phyloP scores from a whole-genome alignment of 108 stramenopile species.

The Schizochytrium sp. region DNA sequence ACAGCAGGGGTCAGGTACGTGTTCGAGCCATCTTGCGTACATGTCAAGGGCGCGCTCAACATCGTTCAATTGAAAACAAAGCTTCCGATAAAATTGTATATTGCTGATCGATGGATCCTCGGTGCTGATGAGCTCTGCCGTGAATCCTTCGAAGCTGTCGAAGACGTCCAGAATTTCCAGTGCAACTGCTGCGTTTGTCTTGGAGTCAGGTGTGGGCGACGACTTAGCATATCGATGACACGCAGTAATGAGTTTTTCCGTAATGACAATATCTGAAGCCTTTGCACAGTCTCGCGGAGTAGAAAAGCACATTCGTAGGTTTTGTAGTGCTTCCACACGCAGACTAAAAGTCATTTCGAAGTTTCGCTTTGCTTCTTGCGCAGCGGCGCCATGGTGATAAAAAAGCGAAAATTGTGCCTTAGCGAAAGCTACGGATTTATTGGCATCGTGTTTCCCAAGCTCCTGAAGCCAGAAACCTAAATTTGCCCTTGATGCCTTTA shows the following conservation, averaged over 20 bases:
- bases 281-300: background rate
- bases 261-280: background rate
- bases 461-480: background rate
- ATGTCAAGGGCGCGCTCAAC: background rate
- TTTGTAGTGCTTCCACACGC: background rate
- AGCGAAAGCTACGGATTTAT: background rate
- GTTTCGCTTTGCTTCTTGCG: background rate
- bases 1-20: background rate
- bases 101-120: background rate
- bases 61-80: background rate
- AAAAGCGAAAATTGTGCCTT: conserved; percentile 11
- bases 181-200: no score
- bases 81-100: background rate
- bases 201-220: background rate
- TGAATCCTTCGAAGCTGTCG: background rate
- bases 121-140: background rate
- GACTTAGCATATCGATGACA: background rate
- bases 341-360: background rate
- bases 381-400: conserved; percentile 8
- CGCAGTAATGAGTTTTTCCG: background rate
- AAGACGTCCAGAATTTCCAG: background rate
- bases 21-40: background rate
- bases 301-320: background rate
- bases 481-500: background rate
- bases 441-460: background rate